Conservation (phyloP, 192 early-diverging fungal species). For the Endogone sp. region DNA sequence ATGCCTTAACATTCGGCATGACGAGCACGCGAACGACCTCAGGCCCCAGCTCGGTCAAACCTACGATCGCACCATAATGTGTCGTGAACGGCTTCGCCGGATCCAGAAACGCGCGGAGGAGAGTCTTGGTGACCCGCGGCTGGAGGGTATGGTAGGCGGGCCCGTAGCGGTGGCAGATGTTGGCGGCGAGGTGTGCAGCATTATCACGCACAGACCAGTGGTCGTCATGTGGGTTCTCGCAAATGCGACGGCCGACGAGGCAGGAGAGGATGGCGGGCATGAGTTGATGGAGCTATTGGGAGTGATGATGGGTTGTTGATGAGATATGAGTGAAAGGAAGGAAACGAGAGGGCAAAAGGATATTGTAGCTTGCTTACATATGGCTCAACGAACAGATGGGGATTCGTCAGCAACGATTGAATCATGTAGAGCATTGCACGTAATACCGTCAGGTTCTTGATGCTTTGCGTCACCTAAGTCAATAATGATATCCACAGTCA, state of each 20-base stretch:
- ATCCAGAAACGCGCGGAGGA: constrained; percentile 88
- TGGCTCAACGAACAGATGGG: constrained; percentile 89
- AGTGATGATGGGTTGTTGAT: too few species aligned
- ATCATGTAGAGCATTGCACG: constrained; percentile 78
- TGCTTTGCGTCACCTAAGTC: constrained; percentile 68
- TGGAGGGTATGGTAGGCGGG: constrained; percentile 82
- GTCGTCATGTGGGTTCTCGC: constrained; percentile 60
- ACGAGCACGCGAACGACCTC: constrained; percentile 75
- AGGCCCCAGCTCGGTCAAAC: constrained; percentile 68
- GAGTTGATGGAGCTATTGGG: constrained; percentile 93
- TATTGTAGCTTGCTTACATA: constrained; percentile 57
- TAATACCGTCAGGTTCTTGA: constrained; percentile 66
- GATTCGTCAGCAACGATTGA: constrained; percentile 77
- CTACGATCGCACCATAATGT: constrained; percentile 87
- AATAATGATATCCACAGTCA: too few species aligned
- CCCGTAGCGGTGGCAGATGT: constrained; percentile 76
- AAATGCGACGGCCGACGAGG: constrained; percentile 80
- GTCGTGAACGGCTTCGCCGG: constrained; percentile 76
- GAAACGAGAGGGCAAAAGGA: background rate
- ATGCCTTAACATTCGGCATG: constrained; percentile 73
- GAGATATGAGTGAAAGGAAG: constrained; percentile 2
- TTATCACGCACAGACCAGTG: constrained; percentile 82
- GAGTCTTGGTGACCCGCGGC: constrained; percentile 83
- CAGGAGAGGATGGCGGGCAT: constrained; percentile 93
- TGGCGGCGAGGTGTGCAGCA: constrained; percentile 69